These are phyloP conservation scores for Fusarium coicis DNA, from an alignment of 2,329 filamentous ascomycete species.

Conservation along the genomic window DNA sequence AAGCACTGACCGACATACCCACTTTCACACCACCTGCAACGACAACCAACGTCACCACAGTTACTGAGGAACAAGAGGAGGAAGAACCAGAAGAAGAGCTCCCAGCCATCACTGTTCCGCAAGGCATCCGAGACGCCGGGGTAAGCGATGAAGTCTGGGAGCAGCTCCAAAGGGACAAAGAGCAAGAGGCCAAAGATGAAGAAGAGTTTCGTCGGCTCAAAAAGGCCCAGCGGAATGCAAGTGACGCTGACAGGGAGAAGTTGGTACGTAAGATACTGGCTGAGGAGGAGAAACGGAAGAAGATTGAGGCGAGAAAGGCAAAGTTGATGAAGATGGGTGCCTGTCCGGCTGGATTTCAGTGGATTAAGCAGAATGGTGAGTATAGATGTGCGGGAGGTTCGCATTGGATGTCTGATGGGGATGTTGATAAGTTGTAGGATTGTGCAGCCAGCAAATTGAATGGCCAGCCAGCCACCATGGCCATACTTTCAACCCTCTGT, in stretches of 20 bases:
- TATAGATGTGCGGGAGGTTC: slow-evolving; percentile 71
- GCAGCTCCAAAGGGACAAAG: slow-evolving; percentile 64
- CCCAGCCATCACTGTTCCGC: background rate
- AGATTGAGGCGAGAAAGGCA: slow-evolving; percentile 54
- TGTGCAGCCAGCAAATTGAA: no score
- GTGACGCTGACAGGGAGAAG: slow-evolving; percentile 48
- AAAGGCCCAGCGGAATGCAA: slow-evolving; percentile 42
- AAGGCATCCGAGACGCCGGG: slow-evolving; percentile 60
- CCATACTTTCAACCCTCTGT: no score
- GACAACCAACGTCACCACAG: background rate
- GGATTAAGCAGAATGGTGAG: slow-evolving; percentile 69
- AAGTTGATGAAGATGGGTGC: slow-evolving; percentile 64
- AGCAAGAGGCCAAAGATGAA: slow-evolving; percentile 52
- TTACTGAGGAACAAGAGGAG: background rate
- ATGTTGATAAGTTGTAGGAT: slow-evolving; percentile 12
- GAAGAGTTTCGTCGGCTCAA: slow-evolving; percentile 50
- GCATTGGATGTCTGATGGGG: slow-evolving; percentile 57
- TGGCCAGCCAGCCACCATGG: no score
- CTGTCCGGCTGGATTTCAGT: slow-evolving; percentile 67
- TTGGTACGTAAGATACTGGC: slow-evolving; percentile 47
- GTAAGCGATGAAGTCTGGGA: slow-evolving; percentile 71
- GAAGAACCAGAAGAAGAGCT: background rate
- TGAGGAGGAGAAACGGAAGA: slow-evolving; percentile 52
- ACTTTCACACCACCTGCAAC: background rate
- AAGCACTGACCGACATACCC: background rate